These are phyloP conservation scores for Penicilliopsis zonata DNA, from an alignment of 495 filamentous ascomycete genomes.

Conservation along the genomic window DNA sequence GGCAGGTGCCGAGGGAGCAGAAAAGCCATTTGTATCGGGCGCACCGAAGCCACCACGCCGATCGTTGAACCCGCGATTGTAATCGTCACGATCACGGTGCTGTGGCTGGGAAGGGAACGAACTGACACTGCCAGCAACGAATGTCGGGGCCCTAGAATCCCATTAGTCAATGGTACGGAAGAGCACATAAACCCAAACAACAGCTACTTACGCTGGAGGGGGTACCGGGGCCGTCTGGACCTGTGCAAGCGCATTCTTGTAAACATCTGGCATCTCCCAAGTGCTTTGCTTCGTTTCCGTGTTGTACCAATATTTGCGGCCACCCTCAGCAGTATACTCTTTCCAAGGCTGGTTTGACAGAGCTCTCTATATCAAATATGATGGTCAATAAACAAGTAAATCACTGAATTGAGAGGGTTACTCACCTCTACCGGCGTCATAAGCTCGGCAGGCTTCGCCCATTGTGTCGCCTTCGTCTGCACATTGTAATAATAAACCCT, in stretches of 20 bases:
- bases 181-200: conserved; percentile 4
- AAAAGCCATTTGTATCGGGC: conserved; percentile 39
- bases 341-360: conserved; percentile 82
- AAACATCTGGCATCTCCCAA: conserved; percentile 87
- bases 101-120: conserved; percentile 39
- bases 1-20: conserved; percentile 47
- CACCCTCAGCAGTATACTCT: conserved; percentile 76
- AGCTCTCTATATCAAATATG: conserved; percentile 46
- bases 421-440: conserved; percentile 80
- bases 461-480: conserved; percentile 79
- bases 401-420: conserved; percentile 7
- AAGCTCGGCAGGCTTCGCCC: conserved; percentile 83
- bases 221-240: conserved; percentile 33
- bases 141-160: conserved; percentile 45
- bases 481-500: conserved; percentile 90
- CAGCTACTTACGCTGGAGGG: conserved; percentile 45
- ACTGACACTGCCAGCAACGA: conserved; percentile 51
- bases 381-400: conserved; percentile 2
- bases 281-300: conserved; percentile 82
- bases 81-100: conserved; percentile 38
- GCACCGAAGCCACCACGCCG: conserved; percentile 54
- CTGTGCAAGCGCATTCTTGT: conserved; percentile 57
- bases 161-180: conserved; percentile 14
- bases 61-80: conserved; percentile 49
- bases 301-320: conserved; percentile 90